Evolutionary conservation across 2,329 filamentous ascomycete genomes (phyloP).

Genomic region (Beauveria caledonica): DNA sequence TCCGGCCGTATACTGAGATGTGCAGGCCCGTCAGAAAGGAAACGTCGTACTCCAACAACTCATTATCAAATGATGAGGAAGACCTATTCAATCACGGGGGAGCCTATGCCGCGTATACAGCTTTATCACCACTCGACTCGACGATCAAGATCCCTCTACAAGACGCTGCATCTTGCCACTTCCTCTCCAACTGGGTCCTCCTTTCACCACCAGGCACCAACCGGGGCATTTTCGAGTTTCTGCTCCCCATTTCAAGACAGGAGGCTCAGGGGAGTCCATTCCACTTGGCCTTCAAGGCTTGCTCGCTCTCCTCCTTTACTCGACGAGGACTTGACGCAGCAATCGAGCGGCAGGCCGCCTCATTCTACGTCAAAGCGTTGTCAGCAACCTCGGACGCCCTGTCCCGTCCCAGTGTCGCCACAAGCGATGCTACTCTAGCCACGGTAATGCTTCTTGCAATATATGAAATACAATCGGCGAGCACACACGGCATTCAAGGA

Average conservation of each 20-base stretch:
- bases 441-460: background rate
- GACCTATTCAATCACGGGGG: background rate
- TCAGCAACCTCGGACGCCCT: background rate
- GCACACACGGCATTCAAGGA: background rate
- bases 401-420: constrained; percentile 1
- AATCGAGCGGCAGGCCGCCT: background rate
- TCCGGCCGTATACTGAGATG: background rate
- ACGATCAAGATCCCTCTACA: constrained; percentile 1
- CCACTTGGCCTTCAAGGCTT: constrained; percentile 1
- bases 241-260: background rate
- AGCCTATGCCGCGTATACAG: background rate
- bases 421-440: background rate
- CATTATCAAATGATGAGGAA: background rate
- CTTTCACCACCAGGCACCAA: background rate
- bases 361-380: constrained; percentile 2
- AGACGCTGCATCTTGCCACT: background rate
- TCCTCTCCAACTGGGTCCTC: constrained; percentile 2
- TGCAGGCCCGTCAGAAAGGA: background rate
- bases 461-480: background rate
- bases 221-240: background rate
- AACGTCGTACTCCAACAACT: background rate
- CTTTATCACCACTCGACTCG: background rate
- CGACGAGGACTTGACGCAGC: background rate
- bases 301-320: background rate
- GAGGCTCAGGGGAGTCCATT: background rate